phyloP scores from a whole-genome alignment of 495 filamentous ascomycete species.

The Lasiosphaeriaceae sp. region DNA sequence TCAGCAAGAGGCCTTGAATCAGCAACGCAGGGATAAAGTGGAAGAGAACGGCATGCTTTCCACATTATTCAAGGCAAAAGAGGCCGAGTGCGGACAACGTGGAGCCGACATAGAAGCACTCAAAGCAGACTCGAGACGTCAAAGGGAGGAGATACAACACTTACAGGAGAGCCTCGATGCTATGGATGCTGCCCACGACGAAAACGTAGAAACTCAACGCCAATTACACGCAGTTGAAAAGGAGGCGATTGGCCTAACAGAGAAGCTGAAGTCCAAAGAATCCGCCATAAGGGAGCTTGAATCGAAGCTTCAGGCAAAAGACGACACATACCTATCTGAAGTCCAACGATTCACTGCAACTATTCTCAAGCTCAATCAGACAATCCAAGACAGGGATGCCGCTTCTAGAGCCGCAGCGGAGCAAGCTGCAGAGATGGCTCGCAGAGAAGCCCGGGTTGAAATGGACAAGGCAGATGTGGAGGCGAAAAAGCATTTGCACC shows the following conservation, averaged over 20 bases:
- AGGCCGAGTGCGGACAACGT: slow-evolving; percentile 9
- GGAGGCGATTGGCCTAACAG: slow-evolving; percentile 6
- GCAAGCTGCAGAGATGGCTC: slow-evolving; percentile 3
- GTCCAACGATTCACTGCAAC: slow-evolving; percentile 8
- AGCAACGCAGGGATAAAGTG: slow-evolving; percentile 16
- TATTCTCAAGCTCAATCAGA: slow-evolving; percentile 15
- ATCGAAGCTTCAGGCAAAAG: slow-evolving; percentile 10
- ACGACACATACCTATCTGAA: slow-evolving; percentile 8
- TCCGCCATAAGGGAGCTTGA: slow-evolving; percentile 14
- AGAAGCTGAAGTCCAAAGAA: slow-evolving; percentile 11
- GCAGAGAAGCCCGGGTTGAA: slow-evolving; percentile 7
- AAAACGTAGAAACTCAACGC: not conserved
- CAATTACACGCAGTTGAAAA: not conserved
- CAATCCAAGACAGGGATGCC: slow-evolving; percentile 16
- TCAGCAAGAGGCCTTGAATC: slow-evolving; percentile 13
- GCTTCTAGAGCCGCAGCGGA: not conserved
- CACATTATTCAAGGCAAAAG: slow-evolving; percentile 14
- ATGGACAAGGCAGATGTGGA: slow-evolving; percentile 11
- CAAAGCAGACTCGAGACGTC: slow-evolving; percentile 3
- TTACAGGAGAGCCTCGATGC: slow-evolving; percentile 16
- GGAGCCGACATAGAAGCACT: slow-evolving; percentile 7
- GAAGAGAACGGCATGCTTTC: slow-evolving; percentile 22
- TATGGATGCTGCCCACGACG: slow-evolving; percentile 5
- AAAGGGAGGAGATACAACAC: slow-evolving; percentile 11
- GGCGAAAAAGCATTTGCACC: not conserved